Evolutionary conservation across 768 basidiomycete genomes (phyloP), one percentile per base, ranked within the genome.

Genomic region (Lactarius psammicola): DNA sequence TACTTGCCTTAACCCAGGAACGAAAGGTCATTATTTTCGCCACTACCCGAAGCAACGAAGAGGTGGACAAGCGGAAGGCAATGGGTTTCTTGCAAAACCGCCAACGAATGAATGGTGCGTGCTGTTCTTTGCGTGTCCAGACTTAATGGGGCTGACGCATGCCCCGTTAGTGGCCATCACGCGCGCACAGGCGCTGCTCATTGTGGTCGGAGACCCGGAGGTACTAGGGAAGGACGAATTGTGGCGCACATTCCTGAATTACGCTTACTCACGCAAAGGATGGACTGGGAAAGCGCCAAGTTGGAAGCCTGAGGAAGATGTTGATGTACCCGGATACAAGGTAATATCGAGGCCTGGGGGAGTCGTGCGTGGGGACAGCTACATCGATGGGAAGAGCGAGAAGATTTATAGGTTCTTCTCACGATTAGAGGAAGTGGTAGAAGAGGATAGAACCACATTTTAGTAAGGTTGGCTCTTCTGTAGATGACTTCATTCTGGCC

Each of bases 171-270:
- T 90, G 42, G 85, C 87, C 5, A 74, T 90, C 15, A 90, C 87
- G 0, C 84, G 87, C 11, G 86, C 86, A 0, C 81, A 87, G 72
- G 83, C 86, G 0, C 76, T 89, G 5, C 80, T 89, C 18, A 82
- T 88, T 68, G 76, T 88, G 56, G 74, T 89, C 54, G 87, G 87
- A 4, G 83, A 89, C 70, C 84, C 87, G 0, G 73, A 75, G 4
- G 80, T 87, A 3, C 80, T 88, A 5, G 81, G 80, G 4, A 78
- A 86, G 36, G 86, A 87, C 70, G 82, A 81, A 0, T 74, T 86
- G 1, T 88, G 87, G 87, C 77, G 84, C 9, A 71, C 72, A 1
- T 87, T 89, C 78, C 71, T 89, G 64, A 86, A 85, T 71, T 85
- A 82, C 67, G 77, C 87, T 26, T 73, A 83, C 67, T 44, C 60